Percentiles rank a stretch among this genome's conserved stretches.
Evolutionary conservation across 768 basidiomycete species (phyloP).

Genomic region (Pleurotus platypus): DNA sequence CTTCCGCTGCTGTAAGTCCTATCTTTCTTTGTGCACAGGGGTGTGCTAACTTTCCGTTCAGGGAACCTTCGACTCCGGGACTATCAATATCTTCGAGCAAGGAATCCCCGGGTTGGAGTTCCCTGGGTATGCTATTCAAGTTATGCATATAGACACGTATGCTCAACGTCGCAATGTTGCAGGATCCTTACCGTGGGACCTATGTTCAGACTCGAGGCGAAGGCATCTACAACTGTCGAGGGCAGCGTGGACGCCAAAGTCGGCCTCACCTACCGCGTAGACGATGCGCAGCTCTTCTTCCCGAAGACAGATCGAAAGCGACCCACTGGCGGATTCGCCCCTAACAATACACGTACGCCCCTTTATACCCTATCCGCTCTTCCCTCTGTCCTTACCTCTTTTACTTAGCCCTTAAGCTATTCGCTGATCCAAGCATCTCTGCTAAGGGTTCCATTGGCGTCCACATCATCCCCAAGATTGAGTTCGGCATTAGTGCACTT

Average conservation of each 20-base stretch:
- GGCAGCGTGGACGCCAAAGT: constrained; percentile 27
- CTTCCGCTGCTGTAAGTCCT: constrained; percentile 20
- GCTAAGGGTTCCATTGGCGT: constrained; percentile 25
- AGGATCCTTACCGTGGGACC: constrained; percentile 38
- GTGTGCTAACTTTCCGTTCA: not conserved
- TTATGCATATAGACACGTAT: not conserved
- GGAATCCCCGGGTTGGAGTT: constrained; percentile 29
- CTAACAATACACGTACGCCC: constrained; percentile 25
- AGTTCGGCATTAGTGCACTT: constrained; percentile 2
- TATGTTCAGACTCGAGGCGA: constrained; percentile 30
- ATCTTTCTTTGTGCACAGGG: not conserved
- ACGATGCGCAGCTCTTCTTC: constrained; percentile 31
- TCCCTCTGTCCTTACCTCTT: not conserved
- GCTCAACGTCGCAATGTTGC: not conserved
- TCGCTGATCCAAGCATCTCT: constrained; percentile 24
- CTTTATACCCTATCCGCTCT: not conserved
- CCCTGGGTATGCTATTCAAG: constrained; percentile 23
- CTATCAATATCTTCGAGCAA: constrained; percentile 23
- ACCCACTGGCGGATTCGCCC: constrained; percentile 21
- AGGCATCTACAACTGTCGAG: constrained; percentile 23
- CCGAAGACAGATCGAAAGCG: constrained; percentile 22
- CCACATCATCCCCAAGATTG: constrained; percentile 29
- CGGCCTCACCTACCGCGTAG: constrained; percentile 26
- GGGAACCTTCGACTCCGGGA: constrained; percentile 25
- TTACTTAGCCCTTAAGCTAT: constrained; percentile 24